Evolutionary conservation across 768 basidiomycete genomes (phyloP), one percentile per base, ranked within the genome.

Genomic region (Gloeopeniophorella convolvens): DNA sequence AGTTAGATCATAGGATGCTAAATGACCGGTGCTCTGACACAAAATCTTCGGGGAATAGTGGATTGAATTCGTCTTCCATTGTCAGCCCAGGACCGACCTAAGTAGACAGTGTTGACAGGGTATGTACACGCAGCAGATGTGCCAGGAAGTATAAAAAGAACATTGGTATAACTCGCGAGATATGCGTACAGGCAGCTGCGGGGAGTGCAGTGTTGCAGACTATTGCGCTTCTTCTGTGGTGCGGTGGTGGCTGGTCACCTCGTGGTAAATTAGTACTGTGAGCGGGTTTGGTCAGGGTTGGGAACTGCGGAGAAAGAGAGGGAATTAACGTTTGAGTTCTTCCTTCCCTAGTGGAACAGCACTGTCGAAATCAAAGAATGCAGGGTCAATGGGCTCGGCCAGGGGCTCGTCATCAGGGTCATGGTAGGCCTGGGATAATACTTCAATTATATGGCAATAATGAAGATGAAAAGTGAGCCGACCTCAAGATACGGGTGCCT

Each of bases 401-500:
- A 79, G 77, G 0, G 94, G 93, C 63, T 96, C 93, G 62, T 97
- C 93, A 11, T 80, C 78, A 5, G 85, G 79, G 61, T 95, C 93
- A 55, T 94, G 91, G 59, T 93, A 92, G 0, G 89, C 82, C 86
- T 88, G 54, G n/a, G n/a, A 16, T 44, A 35, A 35, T 12, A 6
- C 28, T 30, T 48, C 36, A 44, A 21, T 31, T n/a, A 42, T 31
- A 46, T 42, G 13, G 15, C 27, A 8, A 42, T 16, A 18, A 20
- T 13, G 30, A 36, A 23, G 21, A 16, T 23, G 26, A 28, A 26
- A 24, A n/a, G 26, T 11, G 55, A 5, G 64, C 74, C 28, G 48
- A 86, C 89, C 72, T 80, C 79, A 21, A 95, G 73, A 65, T 96
- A 96, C 0, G 92, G 90, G 68, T 98, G 95, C 54, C 78, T 77